phyloP scores from a whole-genome alignment of 2,329 filamentous ascomycete species.

The Fusarium sp. region DNA sequence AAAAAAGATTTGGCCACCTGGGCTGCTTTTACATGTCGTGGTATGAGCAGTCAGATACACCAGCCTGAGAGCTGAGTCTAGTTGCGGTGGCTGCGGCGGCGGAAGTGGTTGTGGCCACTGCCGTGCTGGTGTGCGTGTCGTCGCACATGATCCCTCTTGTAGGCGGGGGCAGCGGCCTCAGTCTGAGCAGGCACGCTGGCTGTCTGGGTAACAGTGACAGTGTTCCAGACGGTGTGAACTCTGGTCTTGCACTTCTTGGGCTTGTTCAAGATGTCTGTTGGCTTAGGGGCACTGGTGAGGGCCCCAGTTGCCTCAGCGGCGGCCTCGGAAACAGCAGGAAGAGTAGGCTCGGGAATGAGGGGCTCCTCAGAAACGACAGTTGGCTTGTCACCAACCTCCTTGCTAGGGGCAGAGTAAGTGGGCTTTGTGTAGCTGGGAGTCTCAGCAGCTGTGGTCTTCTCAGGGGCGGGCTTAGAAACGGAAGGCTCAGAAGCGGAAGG shows the following conservation, averaged over 20 bases:
- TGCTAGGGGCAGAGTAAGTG: background rate
- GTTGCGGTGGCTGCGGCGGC: slow-evolving; percentile 49
- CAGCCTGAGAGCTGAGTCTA: slow-evolving; percentile 30
- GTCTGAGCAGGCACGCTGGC: slow-evolving; percentile 41
- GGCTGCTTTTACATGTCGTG: slow-evolving; percentile 12
- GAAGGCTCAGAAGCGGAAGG: slow-evolving; percentile 22
- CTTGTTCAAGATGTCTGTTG: slow-evolving; percentile 37
- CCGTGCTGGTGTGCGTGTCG: slow-evolving; percentile 56
- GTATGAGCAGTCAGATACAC: slow-evolving; percentile 32
- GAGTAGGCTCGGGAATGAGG: slow-evolving; percentile 16
- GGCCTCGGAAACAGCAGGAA: slow-evolving; percentile 34
- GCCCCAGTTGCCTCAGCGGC: slow-evolving; percentile 28
- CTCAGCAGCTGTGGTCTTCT: slow-evolving; percentile 26
- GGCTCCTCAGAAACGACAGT: slow-evolving; percentile 17
- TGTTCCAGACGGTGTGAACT: slow-evolving; percentile 59
- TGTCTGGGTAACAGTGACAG: slow-evolving; percentile 59
- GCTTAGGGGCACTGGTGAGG: slow-evolving; percentile 29
- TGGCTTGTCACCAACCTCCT: slow-evolving; percentile 5
- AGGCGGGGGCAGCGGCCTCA: slow-evolving; percentile 24
- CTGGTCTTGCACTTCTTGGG: slow-evolving; percentile 48
- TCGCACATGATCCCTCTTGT: slow-evolving; percentile 49
- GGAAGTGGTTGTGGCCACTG: slow-evolving; percentile 36
- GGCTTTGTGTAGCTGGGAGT: slow-evolving; percentile 27
- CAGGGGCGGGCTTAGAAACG: slow-evolving; percentile 24
- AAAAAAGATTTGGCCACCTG: slow-evolving; percentile 4